Base-by-base conservation (phyloP, 2,329 filamentous ascomycete genomes). In the Pyrenochaeta sp. region DNA sequence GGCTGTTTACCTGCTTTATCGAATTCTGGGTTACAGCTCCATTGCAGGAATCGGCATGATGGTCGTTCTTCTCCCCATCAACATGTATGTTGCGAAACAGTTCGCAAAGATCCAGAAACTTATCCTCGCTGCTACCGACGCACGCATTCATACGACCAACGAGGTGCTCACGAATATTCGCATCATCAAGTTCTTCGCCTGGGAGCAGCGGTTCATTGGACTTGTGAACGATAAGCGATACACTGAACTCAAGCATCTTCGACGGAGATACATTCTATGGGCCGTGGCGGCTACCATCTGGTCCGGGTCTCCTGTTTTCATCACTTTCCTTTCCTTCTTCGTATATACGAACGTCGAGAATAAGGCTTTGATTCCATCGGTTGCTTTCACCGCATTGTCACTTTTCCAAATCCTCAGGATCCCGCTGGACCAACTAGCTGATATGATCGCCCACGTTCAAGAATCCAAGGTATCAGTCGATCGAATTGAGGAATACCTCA, bases 111-210 rank as follows among this genome's bases (percentile, higher is more conserved):
- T 90, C 2, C 94, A 96, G 67, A 96, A 96, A 74, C 83, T 85
- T 55, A 97, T 99, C 62, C 85, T 97, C 75, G 84, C 88, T 38
- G 91, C 91, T 14, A 99, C 94, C 3, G 94, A 99, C 73, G 94
- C 94, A 65, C 86, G 94, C 39, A 97, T 99, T 52, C 90, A 96
- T 66, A 88, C 91, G 4, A 99, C 94, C 4, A 99, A 99, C 68
- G 94, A 99, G 72, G 89, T 97, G 6, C 78, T 99, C 19, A 92
- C 96, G 66, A 99, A 97, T 62, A 97, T 99, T 55, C 86, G 94
- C 37, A 96, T 99, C 68, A 97, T 99, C 82, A 99, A 99, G 69
- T 99, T 94, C 72, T 99, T 99, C 68, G 93, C 94, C 0, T 99
- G 94, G 94, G 94, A 99, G 71, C 85, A 91, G 60, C 88, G 93